Base-by-base conservation (phyloP, 208 protist genomes). In the Endotrypanum monterogeii region DNA sequence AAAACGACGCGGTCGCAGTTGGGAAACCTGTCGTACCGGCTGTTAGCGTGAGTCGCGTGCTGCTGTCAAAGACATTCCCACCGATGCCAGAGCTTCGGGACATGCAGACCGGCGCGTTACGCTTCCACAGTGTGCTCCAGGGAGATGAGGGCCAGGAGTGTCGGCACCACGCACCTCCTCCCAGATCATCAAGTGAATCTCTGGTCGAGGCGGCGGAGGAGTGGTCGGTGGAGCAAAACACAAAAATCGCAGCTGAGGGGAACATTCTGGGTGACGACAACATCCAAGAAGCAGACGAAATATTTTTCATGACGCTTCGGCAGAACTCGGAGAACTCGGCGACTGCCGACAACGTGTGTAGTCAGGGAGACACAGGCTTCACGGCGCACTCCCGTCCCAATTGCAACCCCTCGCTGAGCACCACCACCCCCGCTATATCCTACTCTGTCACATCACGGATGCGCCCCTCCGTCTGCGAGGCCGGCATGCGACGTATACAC, bases 111-210 rank as follows among this genome's bases (percentile, higher is more conserved):
- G 60, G 8, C 35, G 37, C 23, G 60, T 44, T 65, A 30, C 60
- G 60, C 23, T 65, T 65, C 5, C 20, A 65, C 60, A 65, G 60
- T 25, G 60, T 65, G 23, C 35, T 65, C 60, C 37, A n/a, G 28
- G 25, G 60, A 39, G n/a, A n/a, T 9, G 37, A 48, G 60, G 60
- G 25, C 18, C 60, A 20, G 35, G 6, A n/a, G 6, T 2, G 60
- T n/a, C 8, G 7, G 5, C 18, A 16, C 37, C 7, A 8, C 25
- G 5, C 28, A 9, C 20, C 28, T 23, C 44, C 60, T 11, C 6
- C 18, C 60, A 3, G 14, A 30, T 46, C 60, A 48, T 46, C 60
- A 14, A 48, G 37, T 9, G 23, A 12, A 18, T 28, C 37, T 37
- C 28, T 18, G 8, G 23, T 9, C 23, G 35, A 48, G 32, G 6